phyloP scores from a whole-genome alignment of 2,329 filamentous ascomycete species.

The Bipolaris bicolor region DNA sequence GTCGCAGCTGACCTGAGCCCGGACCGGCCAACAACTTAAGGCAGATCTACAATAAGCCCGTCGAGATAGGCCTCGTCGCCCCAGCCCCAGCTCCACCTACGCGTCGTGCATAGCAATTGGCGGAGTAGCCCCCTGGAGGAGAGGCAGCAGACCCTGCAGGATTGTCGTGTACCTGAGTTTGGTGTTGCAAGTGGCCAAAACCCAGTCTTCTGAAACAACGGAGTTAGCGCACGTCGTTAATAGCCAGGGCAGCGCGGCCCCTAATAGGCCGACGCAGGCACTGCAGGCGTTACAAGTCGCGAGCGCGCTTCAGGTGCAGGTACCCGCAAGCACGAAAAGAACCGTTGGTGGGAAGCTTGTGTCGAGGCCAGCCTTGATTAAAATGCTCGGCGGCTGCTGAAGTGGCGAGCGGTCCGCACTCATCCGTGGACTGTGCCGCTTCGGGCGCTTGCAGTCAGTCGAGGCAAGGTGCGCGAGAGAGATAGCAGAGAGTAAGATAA shows the following conservation, averaged over 20 bases:
- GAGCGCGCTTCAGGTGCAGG: constrained; percentile 31
- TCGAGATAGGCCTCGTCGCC: background rate
- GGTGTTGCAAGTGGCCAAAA: constrained; percentile 27
- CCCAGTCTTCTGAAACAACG: constrained; percentile 30
- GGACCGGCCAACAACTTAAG: constrained; percentile 27
- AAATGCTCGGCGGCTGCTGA: constrained; percentile 14
- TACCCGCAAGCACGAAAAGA: constrained; percentile 21
- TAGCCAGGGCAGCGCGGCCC: background rate
- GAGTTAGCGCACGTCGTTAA: constrained; percentile 15
- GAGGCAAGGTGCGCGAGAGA: background rate
- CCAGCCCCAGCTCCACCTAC: background rate
- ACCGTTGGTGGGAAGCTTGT: constrained; percentile 15
- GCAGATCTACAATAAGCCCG: constrained; percentile 28
- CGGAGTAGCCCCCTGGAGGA: constrained; percentile 10
- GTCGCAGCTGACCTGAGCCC: constrained; percentile 7
- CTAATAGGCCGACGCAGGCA: constrained; percentile 19
- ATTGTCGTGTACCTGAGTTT: constrained; percentile 2
- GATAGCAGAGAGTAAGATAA: background rate
- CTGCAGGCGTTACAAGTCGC: constrained; percentile 22
- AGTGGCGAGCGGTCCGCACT: constrained; percentile 4
- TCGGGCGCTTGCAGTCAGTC: constrained; percentile 4
- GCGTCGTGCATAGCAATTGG: constrained; percentile 18
- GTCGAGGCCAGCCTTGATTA: constrained; percentile 12
- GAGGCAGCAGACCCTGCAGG: constrained; percentile 19
- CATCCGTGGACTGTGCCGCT: background rate